Percentiles rank a stretch among this genome's conserved stretches.
These are phyloP conservation scores for Cystofilobasidium bisporidii DNA, from an alignment of 768 basidiomycete genomes.

Conservation along the genomic window DNA sequence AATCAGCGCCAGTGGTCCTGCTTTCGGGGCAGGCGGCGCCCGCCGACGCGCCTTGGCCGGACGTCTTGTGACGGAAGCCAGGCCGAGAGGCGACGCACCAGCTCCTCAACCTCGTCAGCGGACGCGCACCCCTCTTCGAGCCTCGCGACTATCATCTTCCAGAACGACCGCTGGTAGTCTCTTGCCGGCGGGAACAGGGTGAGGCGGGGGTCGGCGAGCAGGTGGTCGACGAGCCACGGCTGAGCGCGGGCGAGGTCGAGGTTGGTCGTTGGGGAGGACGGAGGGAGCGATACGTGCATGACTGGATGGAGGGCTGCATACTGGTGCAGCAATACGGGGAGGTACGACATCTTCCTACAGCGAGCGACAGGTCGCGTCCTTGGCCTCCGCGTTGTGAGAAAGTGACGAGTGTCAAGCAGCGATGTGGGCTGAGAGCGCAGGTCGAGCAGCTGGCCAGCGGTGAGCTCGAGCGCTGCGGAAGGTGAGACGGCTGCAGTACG, in stretches of 20 bases:
- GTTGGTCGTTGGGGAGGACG: neutral
- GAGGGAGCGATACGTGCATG: conserved; percentile 2
- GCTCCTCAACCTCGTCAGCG: conserved; percentile 19
- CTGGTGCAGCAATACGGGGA: conserved; percentile 1
- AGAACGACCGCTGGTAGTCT: conserved; percentile 10
- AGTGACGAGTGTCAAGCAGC: no score
- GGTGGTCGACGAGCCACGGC: conserved; percentile 6
- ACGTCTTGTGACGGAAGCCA: no score
- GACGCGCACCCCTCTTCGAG: conserved; percentile 10
- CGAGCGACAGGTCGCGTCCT: neutral
- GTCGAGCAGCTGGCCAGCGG: no score
- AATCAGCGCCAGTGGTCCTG: no score
- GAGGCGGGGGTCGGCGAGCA: conserved; percentile 5
- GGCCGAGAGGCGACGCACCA: neutral
- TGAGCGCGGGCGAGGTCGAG: conserved; percentile 18
- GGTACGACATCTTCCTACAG: neutral
- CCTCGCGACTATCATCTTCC: conserved; percentile 11
- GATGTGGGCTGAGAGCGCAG: no score
- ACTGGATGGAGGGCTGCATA: conserved; percentile 18
- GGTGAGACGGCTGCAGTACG: no score
- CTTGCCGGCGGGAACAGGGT: conserved; percentile 5
- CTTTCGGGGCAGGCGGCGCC: no score
- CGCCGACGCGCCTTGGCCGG: no score
- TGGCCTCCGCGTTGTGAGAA: no score
- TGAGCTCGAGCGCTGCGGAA: no score